Percentiles rank a stretch among this genome's conserved stretches.
Conservation (phyloP, 208 protist genomes). For the Vickermania ingenoplastis region DNA sequence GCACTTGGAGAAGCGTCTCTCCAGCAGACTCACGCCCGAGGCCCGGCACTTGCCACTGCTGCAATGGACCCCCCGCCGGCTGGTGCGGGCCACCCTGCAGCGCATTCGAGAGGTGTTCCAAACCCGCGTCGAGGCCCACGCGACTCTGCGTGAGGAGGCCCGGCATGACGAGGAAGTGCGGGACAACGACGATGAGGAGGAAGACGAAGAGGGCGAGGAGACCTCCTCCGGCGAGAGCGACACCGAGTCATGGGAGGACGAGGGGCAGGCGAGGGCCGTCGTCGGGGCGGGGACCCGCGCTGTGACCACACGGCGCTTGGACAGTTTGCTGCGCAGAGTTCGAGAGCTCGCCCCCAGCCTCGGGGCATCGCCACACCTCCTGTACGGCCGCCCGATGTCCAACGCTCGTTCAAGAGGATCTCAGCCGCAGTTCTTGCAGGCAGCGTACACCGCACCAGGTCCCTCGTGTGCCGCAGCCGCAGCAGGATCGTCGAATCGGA, state of each 20-base stretch:
- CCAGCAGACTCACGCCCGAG: conserved; percentile 72
- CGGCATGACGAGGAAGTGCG: conserved; percentile 8
- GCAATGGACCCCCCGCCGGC: conserved; percentile 37
- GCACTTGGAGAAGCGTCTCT: conserved; percentile 74
- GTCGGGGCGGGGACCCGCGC: too few relatives aligned
- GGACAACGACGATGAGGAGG: conserved; percentile 9
- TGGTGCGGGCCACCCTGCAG: conserved; percentile 41
- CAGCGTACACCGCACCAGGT: too few relatives aligned
- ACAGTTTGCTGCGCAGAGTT: too few relatives aligned
- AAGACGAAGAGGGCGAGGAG: conserved; percentile 35
- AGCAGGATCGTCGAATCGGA: too few relatives aligned
- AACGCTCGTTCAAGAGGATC: too few relatives aligned
- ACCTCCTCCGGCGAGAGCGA: conserved; percentile 40
- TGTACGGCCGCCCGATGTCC: too few relatives aligned
- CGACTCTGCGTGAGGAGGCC: background rate
- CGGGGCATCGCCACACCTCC: too few relatives aligned
- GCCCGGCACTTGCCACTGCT: conserved; percentile 66
- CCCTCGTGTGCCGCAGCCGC: too few relatives aligned
- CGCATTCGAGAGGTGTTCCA: conserved; percentile 19
- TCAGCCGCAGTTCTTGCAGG: too few relatives aligned
- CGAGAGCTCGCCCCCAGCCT: too few relatives aligned
- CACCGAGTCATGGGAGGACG: conserved; percentile 22
- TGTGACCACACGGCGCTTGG: too few relatives aligned
- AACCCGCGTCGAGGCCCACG: background rate
- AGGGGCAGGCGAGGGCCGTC: too few relatives aligned